phyloP scores from a whole-genome alignment of 495 filamentous ascomycete species.

The Podospora pseudoanserina region DNA sequence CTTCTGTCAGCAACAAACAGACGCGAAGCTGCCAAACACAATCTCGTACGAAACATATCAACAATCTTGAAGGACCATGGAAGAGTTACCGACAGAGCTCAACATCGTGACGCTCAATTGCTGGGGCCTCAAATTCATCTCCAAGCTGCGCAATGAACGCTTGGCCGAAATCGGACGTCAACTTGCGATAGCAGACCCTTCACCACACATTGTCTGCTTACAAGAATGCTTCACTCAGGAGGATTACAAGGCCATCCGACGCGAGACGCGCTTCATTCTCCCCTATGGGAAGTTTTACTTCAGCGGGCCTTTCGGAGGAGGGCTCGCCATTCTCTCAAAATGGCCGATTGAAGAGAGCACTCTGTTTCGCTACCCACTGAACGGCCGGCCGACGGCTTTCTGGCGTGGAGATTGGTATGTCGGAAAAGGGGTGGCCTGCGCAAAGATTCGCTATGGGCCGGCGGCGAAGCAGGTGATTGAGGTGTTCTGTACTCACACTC shows the following conservation, averaged over 20 bases:
- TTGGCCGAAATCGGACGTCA: slow-evolving; percentile 77
- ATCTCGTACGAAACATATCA: slow-evolving; percentile 1
- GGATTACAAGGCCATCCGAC: slow-evolving; percentile 80
- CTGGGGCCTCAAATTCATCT: slow-evolving; percentile 91
- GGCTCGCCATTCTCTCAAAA: slow-evolving; percentile 85
- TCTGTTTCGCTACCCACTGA: slow-evolving; percentile 85
- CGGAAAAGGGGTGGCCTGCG: slow-evolving; percentile 89
- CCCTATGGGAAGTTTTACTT: slow-evolving; percentile 94
- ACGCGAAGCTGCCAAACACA: not conserved
- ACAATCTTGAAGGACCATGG: slow-evolving; percentile 25
- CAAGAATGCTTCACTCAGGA: slow-evolving; percentile 95
- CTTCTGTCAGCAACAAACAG: not conserved
- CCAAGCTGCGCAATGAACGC: slow-evolving; percentile 73
- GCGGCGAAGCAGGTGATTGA: slow-evolving; percentile 67
- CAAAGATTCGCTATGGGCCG: slow-evolving; percentile 70
- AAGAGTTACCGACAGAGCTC: slow-evolving; percentile 50
- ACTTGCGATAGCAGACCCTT: slow-evolving; percentile 61
- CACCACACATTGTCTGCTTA: slow-evolving; percentile 82
- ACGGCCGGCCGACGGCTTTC: slow-evolving; percentile 89
- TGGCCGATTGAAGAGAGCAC: slow-evolving; percentile 94
- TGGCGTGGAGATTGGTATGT: slow-evolving; percentile 93
- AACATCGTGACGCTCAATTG: slow-evolving; percentile 85
- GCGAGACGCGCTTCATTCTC: slow-evolving; percentile 69
- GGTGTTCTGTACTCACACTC: slow-evolving; percentile 88
- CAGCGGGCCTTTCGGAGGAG: slow-evolving; percentile 83